These are phyloP conservation scores for Leccinum truebloodii DNA, from an alignment of 768 basidiomycete genomes.

Conservation along the genomic window DNA sequence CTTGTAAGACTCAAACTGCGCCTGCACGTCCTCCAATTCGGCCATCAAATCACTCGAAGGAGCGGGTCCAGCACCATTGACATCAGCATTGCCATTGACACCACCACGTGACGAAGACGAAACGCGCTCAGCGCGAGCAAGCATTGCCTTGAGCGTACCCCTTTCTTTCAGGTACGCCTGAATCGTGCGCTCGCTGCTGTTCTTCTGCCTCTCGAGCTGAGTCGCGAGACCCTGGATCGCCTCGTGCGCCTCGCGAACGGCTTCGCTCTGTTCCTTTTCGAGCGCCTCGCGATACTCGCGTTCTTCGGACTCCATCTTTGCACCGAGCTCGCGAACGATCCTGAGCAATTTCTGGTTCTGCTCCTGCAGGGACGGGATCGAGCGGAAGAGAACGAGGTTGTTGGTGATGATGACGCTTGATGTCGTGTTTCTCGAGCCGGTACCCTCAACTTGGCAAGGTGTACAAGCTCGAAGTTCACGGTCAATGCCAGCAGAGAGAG, in stretches of 20 bases:
- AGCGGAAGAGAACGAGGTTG: slow-evolving; percentile 84
- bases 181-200: slow-evolving; percentile 64
- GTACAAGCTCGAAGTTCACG: too few species aligned
- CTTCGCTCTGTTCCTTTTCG: slow-evolving; percentile 74
- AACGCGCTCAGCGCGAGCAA: slow-evolving; percentile 50
- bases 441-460: too few species aligned
- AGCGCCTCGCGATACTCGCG: slow-evolving; percentile 68
- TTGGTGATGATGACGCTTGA: slow-evolving; percentile 71
- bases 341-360: slow-evolving; percentile 90
- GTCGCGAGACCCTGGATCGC: slow-evolving; percentile 77
- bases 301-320: slow-evolving; percentile 85
- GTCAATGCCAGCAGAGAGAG: too few species aligned
- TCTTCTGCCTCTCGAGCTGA: slow-evolving; percentile 79
- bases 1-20: slow-evolving; percentile 78
- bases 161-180: slow-evolving; percentile 86
- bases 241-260: slow-evolving; percentile 85
- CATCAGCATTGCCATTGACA: slow-evolving; percentile 39
- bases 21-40: slow-evolving; percentile 73
- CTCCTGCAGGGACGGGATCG: slow-evolving; percentile 76
- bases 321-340: slow-evolving; percentile 79
- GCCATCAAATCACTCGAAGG: slow-evolving; percentile 44
- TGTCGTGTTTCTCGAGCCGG: too few species aligned
- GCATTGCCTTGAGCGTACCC: slow-evolving; percentile 78
- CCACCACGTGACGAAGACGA: slow-evolving; percentile 16
- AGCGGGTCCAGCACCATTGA: slow-evolving; percentile 27